phyloP scores from a whole-genome alignment of 345 rosid genomes.

The Hibiscus syriacus region DNA sequence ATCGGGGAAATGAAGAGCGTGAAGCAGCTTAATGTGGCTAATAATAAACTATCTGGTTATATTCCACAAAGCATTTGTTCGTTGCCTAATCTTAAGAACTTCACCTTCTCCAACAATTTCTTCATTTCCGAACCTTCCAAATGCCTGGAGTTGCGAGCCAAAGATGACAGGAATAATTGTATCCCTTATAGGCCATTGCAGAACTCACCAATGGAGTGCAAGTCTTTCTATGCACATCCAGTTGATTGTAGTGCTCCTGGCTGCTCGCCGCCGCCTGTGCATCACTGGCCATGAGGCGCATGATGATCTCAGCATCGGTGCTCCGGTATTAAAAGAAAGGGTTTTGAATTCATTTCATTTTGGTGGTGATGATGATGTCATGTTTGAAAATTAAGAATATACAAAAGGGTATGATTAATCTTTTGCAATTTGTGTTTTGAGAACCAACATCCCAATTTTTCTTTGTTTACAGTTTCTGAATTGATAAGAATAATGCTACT shows the following conservation, averaged over 20 bases:
- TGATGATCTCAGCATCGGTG: no score
- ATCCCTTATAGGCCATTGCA: slow-evolving; percentile 53
- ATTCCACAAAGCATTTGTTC: slow-evolving; percentile 59
- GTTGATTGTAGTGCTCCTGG: slow-evolving; percentile 46
- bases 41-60: slow-evolving; percentile 52
- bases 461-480: no score
- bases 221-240: slow-evolving; percentile 43
- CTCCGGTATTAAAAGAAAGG: not conserved
- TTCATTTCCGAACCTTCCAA: slow-evolving; percentile 48
- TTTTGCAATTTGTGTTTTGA: not conserved
- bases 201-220: slow-evolving; percentile 52
- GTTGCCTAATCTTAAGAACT: slow-evolving; percentile 63
- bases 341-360: not conserved
- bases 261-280: slow-evolving; percentile 29
- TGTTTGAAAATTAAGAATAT: not conserved
- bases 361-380: slow-evolving; percentile 10
- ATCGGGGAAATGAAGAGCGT: slow-evolving; percentile 63
- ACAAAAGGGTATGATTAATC: no score
- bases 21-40: slow-evolving; percentile 71
- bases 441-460: no score
- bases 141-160: slow-evolving; percentile 42
- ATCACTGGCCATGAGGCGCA: slow-evolving; percentile 16
- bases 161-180: slow-evolving; percentile 62
- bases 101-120: slow-evolving; percentile 64
- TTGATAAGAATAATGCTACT: no score